Base-by-base conservation (phyloP, 2,329 filamentous ascomycete genomes). In the Capronia epimyces region DNA sequence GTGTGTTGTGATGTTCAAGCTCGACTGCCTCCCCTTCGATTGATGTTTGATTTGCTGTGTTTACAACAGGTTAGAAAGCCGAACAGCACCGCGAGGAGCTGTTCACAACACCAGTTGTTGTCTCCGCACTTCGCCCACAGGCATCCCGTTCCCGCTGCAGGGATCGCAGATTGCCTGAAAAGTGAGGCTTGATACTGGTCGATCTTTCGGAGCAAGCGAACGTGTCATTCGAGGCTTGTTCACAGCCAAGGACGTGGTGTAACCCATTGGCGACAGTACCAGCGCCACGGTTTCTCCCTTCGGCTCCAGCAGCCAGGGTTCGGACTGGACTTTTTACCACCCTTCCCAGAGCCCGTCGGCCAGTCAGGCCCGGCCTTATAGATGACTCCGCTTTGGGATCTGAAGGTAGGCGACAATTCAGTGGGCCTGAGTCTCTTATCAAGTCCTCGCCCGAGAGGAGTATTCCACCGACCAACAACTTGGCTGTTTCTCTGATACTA, bases 121-220 rank as follows among this genome's bases (percentile, higher is more conserved):
- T 10, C 10, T 27, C 5, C 24, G 24, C 10, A 27, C 24, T 27
- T 10, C 6, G 25, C 25, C 25, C 25, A 27, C 25, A 6, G 25
- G 25, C 25, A 27, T 27, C 25, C 15, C 34, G 15, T 20, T 37
- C 34, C 13, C 18, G 15, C 34, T 12, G 16, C 34, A 37, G 39
- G 39, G 39, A 42, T 25, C 39, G 39, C 39, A 25, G 10, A 42
- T n/a, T 5, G 20, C 22, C 36, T 39, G 10, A 21, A 48, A 36
- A 54, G 47, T 48, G 52, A 55, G 45, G 52, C 52, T 51, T 48
- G 40, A 41, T 15, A 25, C 25, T 36, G 34, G 51, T 39, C 46
- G 37, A 53, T 53, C 46, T 46, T 20, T 5, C 21, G 15, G 20
- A 34, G 20, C 36, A 29, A 55, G 41, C 40, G 52, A 55, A 55